phyloP scores from a whole-genome alignment of 208 protist genomes.

The Porcisia deanei region DNA sequence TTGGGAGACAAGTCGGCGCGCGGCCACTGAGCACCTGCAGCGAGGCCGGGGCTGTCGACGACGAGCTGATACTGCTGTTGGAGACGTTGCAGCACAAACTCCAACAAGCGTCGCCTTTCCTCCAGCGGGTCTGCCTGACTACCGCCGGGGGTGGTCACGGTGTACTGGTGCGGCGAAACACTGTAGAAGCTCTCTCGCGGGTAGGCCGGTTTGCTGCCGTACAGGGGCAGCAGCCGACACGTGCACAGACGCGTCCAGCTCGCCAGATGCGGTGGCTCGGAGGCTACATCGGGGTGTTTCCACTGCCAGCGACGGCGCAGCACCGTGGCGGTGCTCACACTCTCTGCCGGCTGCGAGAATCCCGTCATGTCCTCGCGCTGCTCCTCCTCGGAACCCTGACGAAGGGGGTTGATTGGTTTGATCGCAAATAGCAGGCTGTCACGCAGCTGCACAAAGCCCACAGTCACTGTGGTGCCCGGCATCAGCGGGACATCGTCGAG shows the following conservation, averaged over 20 bases:
- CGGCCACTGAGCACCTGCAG: constrained; percentile 28
- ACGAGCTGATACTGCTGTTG: constrained; percentile 90
- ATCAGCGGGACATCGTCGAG: constrained; percentile 11
- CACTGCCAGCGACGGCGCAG: constrained; percentile 79
- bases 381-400: constrained; percentile 24
- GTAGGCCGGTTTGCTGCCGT: constrained; percentile 75
- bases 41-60: constrained; percentile 42
- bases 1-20: constrained; percentile 61
- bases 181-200: constrained; percentile 77
- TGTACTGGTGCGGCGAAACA: constrained; percentile 78
- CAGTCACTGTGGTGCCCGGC: constrained; percentile 18
- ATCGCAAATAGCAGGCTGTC: constrained; percentile 80
- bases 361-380: constrained; percentile 18
- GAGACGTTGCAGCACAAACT: constrained; percentile 86
- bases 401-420: constrained; percentile 62
- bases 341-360: constrained; percentile 46
- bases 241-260: constrained; percentile 74
- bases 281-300: constrained; percentile 54
- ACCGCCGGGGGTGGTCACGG: constrained; percentile 33
- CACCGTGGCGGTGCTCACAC: constrained; percentile 62
- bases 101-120: constrained; percentile 46
- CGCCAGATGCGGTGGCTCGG: constrained; percentile 34
- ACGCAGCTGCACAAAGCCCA: constrained; percentile 75
- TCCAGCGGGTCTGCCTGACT: constrained; percentile 9
- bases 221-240: constrained; percentile 73